Conservation (phyloP, 2,329 filamentous ascomycete species). For the Kalaharituber pfeilii region DNA sequence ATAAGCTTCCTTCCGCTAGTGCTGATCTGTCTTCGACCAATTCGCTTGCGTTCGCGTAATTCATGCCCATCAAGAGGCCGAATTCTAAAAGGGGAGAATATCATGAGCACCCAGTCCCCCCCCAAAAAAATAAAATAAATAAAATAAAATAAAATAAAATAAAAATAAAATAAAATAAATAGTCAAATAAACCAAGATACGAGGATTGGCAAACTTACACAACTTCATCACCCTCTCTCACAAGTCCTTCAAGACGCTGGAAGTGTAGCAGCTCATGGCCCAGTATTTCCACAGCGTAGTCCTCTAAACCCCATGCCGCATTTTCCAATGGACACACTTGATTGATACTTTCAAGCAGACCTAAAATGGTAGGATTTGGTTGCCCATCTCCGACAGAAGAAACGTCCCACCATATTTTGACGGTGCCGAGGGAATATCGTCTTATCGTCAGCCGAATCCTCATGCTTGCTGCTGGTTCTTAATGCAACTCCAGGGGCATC, state of each 20-base stretch:
- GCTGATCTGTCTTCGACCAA: constrained; percentile 20
- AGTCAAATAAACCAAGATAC: not conserved
- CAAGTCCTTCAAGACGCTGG: constrained; percentile 17
- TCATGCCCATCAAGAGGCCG: constrained; percentile 19
- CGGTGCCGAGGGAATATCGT: constrained; percentile 16
- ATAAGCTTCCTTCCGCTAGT: constrained; percentile 18
- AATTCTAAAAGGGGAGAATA: constrained; percentile 11
- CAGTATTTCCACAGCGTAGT: constrained; percentile 21
- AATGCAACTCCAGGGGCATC: too few species aligned
- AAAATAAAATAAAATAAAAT: not conserved
- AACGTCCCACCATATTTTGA: constrained; percentile 18
- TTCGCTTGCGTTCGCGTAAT: constrained; percentile 15
- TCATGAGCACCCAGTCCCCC: not conserved
- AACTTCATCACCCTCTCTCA: constrained; percentile 20
- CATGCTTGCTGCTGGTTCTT: constrained; percentile 6
- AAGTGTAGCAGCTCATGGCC: constrained; percentile 22
- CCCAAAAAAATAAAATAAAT: too few species aligned
- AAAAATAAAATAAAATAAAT: not conserved
- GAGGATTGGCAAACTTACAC: constrained; percentile 14
- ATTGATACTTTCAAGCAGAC: constrained; percentile 18
- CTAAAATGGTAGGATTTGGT: constrained; percentile 8
- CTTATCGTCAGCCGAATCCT: constrained; percentile 20
- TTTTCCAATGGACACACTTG: constrained; percentile 19
- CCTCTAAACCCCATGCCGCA: constrained; percentile 17
- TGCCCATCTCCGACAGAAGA: not conserved